Conservation (phyloP, 371 early-diverging fungal genomes). For the Mortierella sp. region DNA sequence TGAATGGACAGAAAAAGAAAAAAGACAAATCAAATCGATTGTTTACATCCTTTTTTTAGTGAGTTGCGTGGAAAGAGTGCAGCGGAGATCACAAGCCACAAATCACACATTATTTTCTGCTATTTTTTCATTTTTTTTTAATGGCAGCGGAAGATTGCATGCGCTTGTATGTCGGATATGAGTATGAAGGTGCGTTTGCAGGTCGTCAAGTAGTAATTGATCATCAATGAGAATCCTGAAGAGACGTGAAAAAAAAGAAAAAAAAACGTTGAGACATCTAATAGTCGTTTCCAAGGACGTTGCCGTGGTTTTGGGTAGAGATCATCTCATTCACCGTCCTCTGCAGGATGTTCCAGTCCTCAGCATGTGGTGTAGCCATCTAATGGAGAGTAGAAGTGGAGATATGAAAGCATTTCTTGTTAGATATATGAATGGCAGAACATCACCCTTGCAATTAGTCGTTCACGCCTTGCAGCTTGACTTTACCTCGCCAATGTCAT, state of each 20-base stretch:
- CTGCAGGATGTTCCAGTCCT: slow-evolving; percentile 81
- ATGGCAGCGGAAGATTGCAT: neutral
- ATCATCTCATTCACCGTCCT: slow-evolving; percentile 78
- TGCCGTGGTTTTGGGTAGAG: slow-evolving; percentile 62
- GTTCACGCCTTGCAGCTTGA: neutral
- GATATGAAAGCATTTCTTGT: neutral
- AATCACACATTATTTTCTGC: neutral
- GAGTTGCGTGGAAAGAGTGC: neutral
- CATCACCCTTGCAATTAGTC: neutral
- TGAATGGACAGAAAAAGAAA: slow-evolving; percentile 7
- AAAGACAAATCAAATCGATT: slow-evolving; percentile 1
- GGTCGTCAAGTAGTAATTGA: neutral
- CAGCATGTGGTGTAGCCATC: slow-evolving; percentile 72
- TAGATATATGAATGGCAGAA: neutral
- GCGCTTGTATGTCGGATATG: neutral
- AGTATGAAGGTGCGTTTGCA: neutral
- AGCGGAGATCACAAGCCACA: slow-evolving; percentile 15
- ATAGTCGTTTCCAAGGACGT: slow-evolving; percentile 30
- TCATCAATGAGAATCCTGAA: neutral
- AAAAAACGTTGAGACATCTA: slow-evolving; percentile 6
- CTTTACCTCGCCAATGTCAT: slow-evolving; percentile 91
- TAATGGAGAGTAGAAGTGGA: slow-evolving; percentile 27
- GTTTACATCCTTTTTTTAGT: slow-evolving; percentile 9
- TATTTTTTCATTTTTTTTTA: slow-evolving; percentile 16
- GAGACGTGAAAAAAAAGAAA: neutral